These are phyloP conservation scores for Alternaria brassicicola DNA, from an alignment of 2,329 filamentous ascomycete species.

Conservation along the genomic window DNA sequence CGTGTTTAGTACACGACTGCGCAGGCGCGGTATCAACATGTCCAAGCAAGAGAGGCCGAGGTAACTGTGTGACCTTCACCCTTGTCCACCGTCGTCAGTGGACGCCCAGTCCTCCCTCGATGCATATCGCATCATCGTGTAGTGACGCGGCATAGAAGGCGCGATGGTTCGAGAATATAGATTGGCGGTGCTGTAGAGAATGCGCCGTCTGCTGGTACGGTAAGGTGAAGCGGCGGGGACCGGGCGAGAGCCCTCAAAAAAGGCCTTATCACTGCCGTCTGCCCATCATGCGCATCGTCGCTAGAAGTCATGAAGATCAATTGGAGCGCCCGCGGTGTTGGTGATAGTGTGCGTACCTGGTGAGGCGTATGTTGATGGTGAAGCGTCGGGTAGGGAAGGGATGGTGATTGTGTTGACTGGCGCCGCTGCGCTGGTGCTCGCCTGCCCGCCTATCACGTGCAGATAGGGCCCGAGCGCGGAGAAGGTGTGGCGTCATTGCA, in stretches of 20 bases:
- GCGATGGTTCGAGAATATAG: background rate
- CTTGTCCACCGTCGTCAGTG: background rate
- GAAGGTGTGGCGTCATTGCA: conserved; percentile 12
- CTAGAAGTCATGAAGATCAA: background rate
- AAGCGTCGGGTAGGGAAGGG: conserved; percentile 2
- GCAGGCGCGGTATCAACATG: background rate
- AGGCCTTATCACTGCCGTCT: background rate
- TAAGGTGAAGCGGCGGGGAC: conserved; percentile 6
- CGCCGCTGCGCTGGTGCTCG: background rate
- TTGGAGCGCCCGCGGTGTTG: background rate
- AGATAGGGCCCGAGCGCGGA: background rate
- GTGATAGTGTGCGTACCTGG: background rate
- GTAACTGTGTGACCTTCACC: background rate
- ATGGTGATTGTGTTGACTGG: background rate
- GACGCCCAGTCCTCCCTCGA: background rate
- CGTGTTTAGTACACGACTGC: conserved; percentile 1
- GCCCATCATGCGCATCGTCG: conserved; percentile 7
- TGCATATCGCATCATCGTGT: background rate
- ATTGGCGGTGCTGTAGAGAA: background rate
- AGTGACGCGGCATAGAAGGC: background rate
- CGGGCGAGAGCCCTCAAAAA: background rate
- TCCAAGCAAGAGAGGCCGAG: background rate
- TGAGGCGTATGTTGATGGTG: conserved; percentile 4
- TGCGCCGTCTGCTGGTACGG: background rate
- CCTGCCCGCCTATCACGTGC: conserved; percentile 10